Evolutionary conservation across 2,329 filamentous ascomycete genomes (phyloP).

Genomic region (Pyrenophora graminea): DNA sequence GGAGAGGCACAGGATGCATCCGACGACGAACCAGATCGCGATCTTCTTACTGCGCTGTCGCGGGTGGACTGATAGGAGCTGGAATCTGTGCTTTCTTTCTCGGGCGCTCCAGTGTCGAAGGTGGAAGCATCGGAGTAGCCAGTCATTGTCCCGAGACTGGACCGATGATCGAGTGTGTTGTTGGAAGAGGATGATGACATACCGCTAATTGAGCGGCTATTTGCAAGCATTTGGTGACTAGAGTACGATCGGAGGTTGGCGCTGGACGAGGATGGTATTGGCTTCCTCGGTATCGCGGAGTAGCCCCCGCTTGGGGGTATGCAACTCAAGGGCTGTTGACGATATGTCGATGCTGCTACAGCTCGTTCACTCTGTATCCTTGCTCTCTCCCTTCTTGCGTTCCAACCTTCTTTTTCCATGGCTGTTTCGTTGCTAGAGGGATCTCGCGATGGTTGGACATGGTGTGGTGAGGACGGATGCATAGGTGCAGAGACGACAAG

Average conservation of each 20-base stretch:
- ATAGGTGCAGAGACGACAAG: constrained; percentile 7
- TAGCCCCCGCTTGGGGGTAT: constrained; percentile 13
- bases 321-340: constrained; percentile 14
- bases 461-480: constrained; percentile 6
- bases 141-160: constrained; percentile 9
- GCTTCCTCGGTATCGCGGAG: constrained; percentile 10
- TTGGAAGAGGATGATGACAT: background rate
- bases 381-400: constrained; percentile 23
- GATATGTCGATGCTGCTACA: constrained; percentile 15
- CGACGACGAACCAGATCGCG: constrained; percentile 17
- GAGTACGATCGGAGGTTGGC: constrained; percentile 11
- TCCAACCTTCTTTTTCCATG: constrained; percentile 22
- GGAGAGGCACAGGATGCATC: constrained; percentile 14
- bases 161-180: constrained; percentile 4
- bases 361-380: constrained; percentile 23
- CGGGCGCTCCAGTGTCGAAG: constrained; percentile 8
- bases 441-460: background rate
- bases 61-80: constrained; percentile 15
- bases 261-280: constrained; percentile 11
- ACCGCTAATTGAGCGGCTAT: constrained; percentile 16
- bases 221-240: constrained; percentile 20
- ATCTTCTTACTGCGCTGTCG: constrained; percentile 15
- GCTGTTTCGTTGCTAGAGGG: background rate
- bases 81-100: constrained; percentile 16
- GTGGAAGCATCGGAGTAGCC: constrained; percentile 1